A percentile compares a stretch with the other conserved stretches of the same genome.
Evolutionary conservation across 148 eudicot genomes (phyloP).

Genomic region (Fagopyrum homotropicum): DNA sequence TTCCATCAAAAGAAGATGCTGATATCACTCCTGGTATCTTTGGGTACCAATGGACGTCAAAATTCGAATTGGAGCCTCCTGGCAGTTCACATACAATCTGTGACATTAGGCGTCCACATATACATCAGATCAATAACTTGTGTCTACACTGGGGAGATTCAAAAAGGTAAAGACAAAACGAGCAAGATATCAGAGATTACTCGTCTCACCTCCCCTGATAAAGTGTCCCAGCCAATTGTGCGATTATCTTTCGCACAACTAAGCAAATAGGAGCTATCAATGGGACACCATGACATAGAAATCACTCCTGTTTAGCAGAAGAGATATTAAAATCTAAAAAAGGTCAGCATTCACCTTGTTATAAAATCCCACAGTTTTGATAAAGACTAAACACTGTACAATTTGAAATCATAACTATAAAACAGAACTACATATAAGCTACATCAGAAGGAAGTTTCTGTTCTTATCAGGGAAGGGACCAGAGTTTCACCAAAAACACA

Average conservation of each 20-base stretch:
- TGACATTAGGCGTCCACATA: conserved; percentile 17
- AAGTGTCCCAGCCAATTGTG: conserved; percentile 88
- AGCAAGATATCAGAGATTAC: not conserved
- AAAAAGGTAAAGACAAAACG: not conserved
- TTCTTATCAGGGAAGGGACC: no score
- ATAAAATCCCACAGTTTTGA: not conserved
- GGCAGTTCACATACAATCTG: conserved; percentile 95
- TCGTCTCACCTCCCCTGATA: conserved; percentile 62
- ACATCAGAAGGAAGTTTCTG: no score
- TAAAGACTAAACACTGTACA: no score
- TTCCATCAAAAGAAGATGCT: conserved; percentile 97
- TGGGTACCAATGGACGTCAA: conserved; percentile 94
- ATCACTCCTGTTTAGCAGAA: conserved; percentile 54
- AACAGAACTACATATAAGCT: no score
- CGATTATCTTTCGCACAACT: conserved; percentile 95
- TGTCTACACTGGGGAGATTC: not conserved
- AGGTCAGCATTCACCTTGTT: not conserved
- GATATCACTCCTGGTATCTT: conserved; percentile 92
- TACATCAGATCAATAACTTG: conserved; percentile 6
- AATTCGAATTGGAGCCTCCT: conserved; percentile 86
- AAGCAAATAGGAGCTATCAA: conserved; percentile 82
- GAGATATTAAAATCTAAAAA: not conserved
- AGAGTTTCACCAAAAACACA: no score
- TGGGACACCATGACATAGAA: conserved; percentile 96
- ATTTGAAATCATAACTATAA: no score